These are phyloP conservation scores for Phytomonas sp. DNA, from an alignment of 208 protist species.

Conservation along the genomic window DNA sequence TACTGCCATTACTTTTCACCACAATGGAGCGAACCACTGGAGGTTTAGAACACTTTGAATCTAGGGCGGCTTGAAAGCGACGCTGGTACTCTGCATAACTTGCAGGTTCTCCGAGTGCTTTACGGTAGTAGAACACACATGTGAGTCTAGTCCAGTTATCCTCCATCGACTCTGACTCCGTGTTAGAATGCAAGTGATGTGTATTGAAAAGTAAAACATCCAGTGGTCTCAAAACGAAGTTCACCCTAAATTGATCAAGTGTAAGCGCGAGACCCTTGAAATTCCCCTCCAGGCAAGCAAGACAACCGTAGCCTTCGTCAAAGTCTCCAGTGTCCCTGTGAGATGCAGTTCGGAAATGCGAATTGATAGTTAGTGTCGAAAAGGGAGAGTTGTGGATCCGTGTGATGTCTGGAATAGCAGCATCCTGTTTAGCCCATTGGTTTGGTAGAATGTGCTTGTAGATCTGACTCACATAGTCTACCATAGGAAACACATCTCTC, in stretches of 20 bases:
- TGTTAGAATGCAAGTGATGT: slow-evolving; percentile 91
- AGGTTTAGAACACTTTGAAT: slow-evolving; percentile 5
- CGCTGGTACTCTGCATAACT: slow-evolving; percentile 69
- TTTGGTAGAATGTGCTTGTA: slow-evolving; percentile 61
- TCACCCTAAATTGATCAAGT: slow-evolving; percentile 70
- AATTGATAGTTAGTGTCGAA: slow-evolving; percentile 89
- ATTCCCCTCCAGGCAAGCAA: slow-evolving; percentile 77
- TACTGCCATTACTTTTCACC: slow-evolving; percentile 60
- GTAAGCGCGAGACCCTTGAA: slow-evolving; percentile 71
- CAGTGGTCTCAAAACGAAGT: slow-evolving; percentile 59
- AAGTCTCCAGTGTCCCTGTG: slow-evolving; percentile 90
- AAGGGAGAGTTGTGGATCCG: slow-evolving; percentile 83
- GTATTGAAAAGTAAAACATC: slow-evolving; percentile 88
- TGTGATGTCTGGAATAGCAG: slow-evolving; percentile 79
- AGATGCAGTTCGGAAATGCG: slow-evolving; percentile 79
- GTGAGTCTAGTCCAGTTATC: slow-evolving; percentile 63
- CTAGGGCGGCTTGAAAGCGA: slow-evolving; percentile 31
- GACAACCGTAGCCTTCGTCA: slow-evolving; percentile 78
- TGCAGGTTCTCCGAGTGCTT: slow-evolving; percentile 52
- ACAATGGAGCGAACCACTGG: slow-evolving; percentile 19
- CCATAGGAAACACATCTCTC: slow-evolving; percentile 75
- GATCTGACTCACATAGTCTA: slow-evolving; percentile 82
- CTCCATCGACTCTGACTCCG: slow-evolving; percentile 58
- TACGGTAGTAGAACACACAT: slow-evolving; percentile 89
- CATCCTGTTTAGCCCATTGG: slow-evolving; percentile 65